These are phyloP conservation scores for Drechslerella stenobrocha DNA, from an alignment of 2,329 filamentous ascomycete species.

Conservation along the genomic window DNA sequence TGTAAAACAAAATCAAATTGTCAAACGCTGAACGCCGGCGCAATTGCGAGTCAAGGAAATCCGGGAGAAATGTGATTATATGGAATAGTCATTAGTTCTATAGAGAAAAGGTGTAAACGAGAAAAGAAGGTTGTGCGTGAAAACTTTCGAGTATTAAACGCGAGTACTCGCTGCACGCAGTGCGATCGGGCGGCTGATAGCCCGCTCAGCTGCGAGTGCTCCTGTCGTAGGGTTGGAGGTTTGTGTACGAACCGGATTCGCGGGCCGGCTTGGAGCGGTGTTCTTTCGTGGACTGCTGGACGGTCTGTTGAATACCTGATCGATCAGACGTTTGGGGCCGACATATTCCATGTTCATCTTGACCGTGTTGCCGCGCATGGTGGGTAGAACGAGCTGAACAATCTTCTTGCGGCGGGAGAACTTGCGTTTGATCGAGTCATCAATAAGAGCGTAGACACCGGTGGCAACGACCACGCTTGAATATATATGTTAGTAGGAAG, in stretches of 20 bases:
- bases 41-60: not conserved
- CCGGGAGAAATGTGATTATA: not conserved
- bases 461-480: conserved; percentile 81
- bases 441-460: conserved; percentile 83
- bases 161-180: conserved; percentile 47
- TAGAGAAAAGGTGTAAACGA: no score
- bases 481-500: conserved; percentile 14
- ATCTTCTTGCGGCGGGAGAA: conserved; percentile 56
- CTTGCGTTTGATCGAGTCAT: conserved; percentile 80
- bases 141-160: no score
- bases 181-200: conserved; percentile 35
- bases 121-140: no score
- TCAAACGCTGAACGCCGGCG: conserved; percentile 4
- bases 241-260: conserved; percentile 27
- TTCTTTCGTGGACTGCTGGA: conserved; percentile 29
- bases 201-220: conserved; percentile 25
- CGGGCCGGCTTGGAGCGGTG: conserved; percentile 19
- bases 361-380: conserved; percentile 59
- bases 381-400: conserved; percentile 61
- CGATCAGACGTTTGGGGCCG: conserved; percentile 65
- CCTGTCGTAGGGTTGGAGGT: conserved; percentile 39
- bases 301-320: conserved; percentile 65
- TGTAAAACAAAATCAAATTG: not conserved
- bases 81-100: conserved; percentile 9
- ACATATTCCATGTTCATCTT: conserved; percentile 66